A percentile compares a stretch with the other conserved stretches of the same genome.
phyloP scores from a whole-genome alignment of 495 filamentous ascomycete species.

The Penicillium steckii region DNA sequence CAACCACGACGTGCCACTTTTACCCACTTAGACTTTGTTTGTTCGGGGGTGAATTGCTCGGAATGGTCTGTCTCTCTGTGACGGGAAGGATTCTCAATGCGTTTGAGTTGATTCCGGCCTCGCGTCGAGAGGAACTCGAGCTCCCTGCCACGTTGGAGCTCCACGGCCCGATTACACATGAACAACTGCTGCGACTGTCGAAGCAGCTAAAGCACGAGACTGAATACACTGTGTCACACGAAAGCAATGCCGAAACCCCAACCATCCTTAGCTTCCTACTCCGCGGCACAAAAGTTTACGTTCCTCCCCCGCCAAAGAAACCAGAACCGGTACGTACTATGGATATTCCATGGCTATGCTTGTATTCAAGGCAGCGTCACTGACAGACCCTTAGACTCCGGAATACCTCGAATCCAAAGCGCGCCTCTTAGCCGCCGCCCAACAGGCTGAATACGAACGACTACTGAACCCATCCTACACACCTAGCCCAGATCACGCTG shows the following conservation, averaged over 20 bases:
- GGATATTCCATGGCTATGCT: not conserved
- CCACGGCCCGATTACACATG: conserved; percentile 76
- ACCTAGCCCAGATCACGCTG: conserved; percentile 42
- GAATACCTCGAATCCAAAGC: conserved; percentile 92
- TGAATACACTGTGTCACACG: conserved; percentile 9
- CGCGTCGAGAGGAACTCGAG: conserved; percentile 29
- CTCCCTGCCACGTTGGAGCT: conserved; percentile 39
- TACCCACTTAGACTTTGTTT: not conserved
- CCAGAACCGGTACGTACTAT: conserved; percentile 65
- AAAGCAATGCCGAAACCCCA: not conserved
- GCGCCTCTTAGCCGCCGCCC: conserved; percentile 74
- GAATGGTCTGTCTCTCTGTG: conserved; percentile 78
- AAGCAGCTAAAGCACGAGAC: conserved; percentile 41
- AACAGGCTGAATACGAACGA: conserved; percentile 74
- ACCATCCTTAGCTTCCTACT: conserved; percentile 64
- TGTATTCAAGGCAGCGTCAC: not conserved
- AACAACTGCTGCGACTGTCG: conserved; percentile 69
- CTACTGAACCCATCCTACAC: conserved; percentile 56
- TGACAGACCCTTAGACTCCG: conserved; percentile 55
- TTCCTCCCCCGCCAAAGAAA: conserved; percentile 74
- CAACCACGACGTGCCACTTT: not conserved
- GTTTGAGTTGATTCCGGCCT: conserved; percentile 44
- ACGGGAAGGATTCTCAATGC: conserved; percentile 69
- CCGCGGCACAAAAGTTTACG: conserved; percentile 68
- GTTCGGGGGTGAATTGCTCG: not conserved